Evolutionary conservation across 1,139 yeast genomes (phyloP).

Genomic region (Sugiyamaella novakii): DNA sequence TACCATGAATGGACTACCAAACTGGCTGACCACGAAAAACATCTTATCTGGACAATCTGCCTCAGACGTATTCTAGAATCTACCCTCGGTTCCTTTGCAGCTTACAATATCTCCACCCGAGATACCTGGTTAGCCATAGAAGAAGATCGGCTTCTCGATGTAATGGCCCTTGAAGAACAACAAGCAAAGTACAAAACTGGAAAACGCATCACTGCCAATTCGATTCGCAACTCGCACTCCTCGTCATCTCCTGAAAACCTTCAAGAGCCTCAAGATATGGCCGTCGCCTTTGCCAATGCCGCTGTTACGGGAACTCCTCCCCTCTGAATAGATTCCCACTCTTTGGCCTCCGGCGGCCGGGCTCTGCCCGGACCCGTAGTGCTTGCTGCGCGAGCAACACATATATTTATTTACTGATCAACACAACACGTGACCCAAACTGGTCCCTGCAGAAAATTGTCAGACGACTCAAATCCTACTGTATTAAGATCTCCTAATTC

Average conservation of each 20-base stretch:
- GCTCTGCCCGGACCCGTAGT: no score
- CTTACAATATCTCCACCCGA: conserved; percentile 48
- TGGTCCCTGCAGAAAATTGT: conserved; percentile 1
- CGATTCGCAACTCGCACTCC: no score
- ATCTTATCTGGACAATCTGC: conserved; percentile 22
- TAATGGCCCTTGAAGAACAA: conserved; percentile 9
- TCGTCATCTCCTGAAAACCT: not conserved
- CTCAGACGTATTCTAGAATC: conserved; percentile 48
- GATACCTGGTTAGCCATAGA: conserved; percentile 45
- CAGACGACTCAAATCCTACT: no score
- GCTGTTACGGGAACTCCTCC: conserved; percentile 6
- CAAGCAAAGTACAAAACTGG: not conserved
- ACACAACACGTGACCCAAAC: conserved; percentile 1
- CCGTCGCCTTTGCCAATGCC: conserved; percentile 17
- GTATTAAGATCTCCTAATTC: no score
- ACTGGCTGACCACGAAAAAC: conserved; percentile 32
- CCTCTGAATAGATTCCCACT: no score
- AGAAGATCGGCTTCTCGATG: conserved; percentile 34
- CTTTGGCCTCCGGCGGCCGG: no score
- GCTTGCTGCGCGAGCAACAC: no score
- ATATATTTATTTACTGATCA: no score
- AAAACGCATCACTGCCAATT: no score
- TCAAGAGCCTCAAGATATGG: conserved; percentile 13
- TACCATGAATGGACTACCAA: conserved; percentile 16
- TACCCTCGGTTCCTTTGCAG: conserved; percentile 45